Percentiles rank a stretch among this genome's conserved stretches.
Conservation (phyloP, 495 filamentous ascomycete genomes). For the Articulospora tetracladia region DNA sequence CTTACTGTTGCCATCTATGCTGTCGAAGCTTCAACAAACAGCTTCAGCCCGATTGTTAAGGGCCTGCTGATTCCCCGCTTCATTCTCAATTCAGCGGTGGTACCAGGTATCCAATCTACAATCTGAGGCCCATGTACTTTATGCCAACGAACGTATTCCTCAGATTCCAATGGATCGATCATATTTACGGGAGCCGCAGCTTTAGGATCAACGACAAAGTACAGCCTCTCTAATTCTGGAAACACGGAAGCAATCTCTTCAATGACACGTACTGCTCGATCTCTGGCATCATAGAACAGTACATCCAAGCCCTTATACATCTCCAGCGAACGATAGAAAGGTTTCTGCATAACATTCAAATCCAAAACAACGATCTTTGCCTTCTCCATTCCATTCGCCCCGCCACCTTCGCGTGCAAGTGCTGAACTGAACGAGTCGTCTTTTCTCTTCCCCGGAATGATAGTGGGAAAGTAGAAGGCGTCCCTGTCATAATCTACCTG, state of each 20-base stretch:
- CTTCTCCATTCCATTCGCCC: neutral
- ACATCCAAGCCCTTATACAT: neutral
- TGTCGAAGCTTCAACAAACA: too few species aligned
- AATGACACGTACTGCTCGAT: neutral
- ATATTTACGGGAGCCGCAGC: neutral
- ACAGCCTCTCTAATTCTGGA: neutral
- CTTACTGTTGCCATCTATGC: too few species aligned
- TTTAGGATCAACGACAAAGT: neutral
- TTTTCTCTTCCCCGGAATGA: neutral
- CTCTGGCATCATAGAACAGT: neutral
- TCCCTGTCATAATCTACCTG: neutral
- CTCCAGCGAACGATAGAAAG: neutral
- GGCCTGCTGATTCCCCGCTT: too few species aligned
- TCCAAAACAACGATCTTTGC: neutral
- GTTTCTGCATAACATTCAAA: neutral
- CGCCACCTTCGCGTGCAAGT: neutral
- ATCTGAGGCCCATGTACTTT: neutral
- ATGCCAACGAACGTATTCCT: too few species aligned
- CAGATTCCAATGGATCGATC: neutral
- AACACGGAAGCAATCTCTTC: neutral
- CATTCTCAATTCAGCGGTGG: too few species aligned
- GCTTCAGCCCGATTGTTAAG: too few species aligned
- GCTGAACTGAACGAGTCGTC: neutral
- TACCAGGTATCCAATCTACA: too few species aligned
- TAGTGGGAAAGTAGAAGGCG: neutral